These are phyloP conservation scores for Whalleya microplaca DNA, from an alignment of 2,329 filamentous ascomycete species.

Conservation along the genomic window DNA sequence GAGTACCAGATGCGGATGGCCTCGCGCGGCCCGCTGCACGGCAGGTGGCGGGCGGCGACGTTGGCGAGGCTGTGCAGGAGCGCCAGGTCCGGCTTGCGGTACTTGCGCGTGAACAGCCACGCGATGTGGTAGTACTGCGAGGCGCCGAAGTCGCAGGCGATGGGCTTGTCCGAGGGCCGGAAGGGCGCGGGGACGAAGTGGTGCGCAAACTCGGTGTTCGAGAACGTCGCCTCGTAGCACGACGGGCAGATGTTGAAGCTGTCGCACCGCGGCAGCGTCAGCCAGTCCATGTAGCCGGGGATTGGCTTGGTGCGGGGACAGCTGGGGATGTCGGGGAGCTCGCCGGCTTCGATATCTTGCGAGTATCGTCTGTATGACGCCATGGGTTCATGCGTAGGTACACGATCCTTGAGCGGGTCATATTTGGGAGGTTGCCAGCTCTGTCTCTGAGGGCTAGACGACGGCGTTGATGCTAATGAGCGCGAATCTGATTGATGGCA, in stretches of 20 bases:
- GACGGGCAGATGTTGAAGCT: slow-evolving; percentile 81
- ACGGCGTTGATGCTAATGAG: slow-evolving; percentile 25
- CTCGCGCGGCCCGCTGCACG: slow-evolving; percentile 61
- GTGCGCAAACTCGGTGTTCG: slow-evolving; percentile 66
- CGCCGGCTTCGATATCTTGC: slow-evolving; percentile 52
- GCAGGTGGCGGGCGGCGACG: slow-evolving; percentile 59
- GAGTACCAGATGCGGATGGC: slow-evolving; percentile 73
- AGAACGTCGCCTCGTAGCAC: slow-evolving; percentile 75
- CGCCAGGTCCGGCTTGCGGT: slow-evolving; percentile 66
- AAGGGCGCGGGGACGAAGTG: slow-evolving; percentile 66
- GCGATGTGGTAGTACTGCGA: slow-evolving; percentile 82
- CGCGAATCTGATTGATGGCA: slow-evolving; percentile 21
- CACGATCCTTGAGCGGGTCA: slow-evolving; percentile 38
- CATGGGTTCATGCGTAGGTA: slow-evolving; percentile 36
- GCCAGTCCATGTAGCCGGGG: slow-evolving; percentile 75
- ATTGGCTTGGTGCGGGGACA: slow-evolving; percentile 70
- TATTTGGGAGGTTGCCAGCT: slow-evolving; percentile 53
- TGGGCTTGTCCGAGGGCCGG: slow-evolving; percentile 58
- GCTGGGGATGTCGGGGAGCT: slow-evolving; percentile 58
- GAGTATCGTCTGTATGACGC: slow-evolving; percentile 58
- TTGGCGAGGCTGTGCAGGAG: slow-evolving; percentile 72
- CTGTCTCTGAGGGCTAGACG: slow-evolving; percentile 31
- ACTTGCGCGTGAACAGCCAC: slow-evolving; percentile 78
- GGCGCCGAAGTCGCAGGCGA: slow-evolving; percentile 78
- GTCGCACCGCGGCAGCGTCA: slow-evolving; percentile 71